These are phyloP conservation scores for Trypanosoma rangeli DNA, from an alignment of 208 protist species.

Conservation along the genomic window DNA sequence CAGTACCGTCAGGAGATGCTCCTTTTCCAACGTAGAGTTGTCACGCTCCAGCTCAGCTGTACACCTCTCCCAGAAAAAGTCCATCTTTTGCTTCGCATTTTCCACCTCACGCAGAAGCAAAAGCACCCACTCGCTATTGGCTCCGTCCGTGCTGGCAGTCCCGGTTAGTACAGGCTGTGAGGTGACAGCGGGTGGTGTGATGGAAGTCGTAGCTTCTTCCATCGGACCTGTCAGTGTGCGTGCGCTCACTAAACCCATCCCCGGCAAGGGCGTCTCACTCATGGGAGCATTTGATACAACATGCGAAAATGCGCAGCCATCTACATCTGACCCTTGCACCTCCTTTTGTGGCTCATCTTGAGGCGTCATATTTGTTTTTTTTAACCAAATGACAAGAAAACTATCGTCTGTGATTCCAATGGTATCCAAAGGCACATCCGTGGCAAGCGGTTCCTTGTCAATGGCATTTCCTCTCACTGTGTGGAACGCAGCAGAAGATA, in stretches of 20 bases:
- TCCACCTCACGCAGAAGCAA: constrained; percentile 12
- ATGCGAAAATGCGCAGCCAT: not conserved
- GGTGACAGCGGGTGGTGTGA: not conserved
- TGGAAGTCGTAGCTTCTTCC: not conserved
- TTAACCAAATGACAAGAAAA: constrained; percentile 25
- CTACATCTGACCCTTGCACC: not conserved
- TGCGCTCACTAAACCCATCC: not conserved
- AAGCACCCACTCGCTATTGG: not conserved
- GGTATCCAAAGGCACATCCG: constrained; percentile 12
- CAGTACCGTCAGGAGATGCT: not conserved
- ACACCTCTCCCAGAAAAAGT: not conserved
- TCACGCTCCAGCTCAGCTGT: not conserved
- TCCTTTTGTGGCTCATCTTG: not conserved
- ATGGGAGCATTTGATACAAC: not conserved
- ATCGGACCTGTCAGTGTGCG: not conserved
- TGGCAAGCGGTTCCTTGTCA: constrained; percentile 28
- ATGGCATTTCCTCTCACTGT: constrained; percentile 27
- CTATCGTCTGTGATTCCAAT: constrained; percentile 31
- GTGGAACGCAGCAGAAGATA: constrained; percentile 31
- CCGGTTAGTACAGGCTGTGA: not conserved
- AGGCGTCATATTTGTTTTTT: not conserved
- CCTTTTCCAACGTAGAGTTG: not conserved
- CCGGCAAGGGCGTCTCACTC: not conserved
- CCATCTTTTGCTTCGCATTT: not conserved
- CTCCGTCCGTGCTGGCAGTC: not conserved